Evolutionary conservation across 2,329 filamentous ascomycete species (phyloP).

Genomic region (Fusarium buxicola): DNA sequence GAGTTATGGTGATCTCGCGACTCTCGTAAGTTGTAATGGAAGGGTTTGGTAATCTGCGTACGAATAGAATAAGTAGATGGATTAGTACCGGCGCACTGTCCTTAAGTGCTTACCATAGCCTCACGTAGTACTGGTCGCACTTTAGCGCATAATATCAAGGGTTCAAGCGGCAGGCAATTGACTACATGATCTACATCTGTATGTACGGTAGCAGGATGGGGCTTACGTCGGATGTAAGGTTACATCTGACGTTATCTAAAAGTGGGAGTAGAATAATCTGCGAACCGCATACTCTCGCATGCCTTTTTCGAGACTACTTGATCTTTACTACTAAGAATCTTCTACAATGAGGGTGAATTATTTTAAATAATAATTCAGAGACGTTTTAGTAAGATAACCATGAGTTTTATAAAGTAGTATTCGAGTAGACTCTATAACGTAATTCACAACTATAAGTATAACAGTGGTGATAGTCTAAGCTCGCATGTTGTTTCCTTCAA

Average conservation of each 20-base stretch:
- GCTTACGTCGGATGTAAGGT: slow-evolving; percentile 2
- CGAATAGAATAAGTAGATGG: not conserved
- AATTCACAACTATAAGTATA: not conserved
- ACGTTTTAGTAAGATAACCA: not conserved
- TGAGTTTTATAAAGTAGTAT: not conserved
- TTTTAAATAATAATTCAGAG: not conserved
- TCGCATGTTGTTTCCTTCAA: not conserved
- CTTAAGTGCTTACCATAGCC: not conserved
- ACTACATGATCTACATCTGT: too few relatives aligned
- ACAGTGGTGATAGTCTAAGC: not conserved
- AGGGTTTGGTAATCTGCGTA: not conserved
- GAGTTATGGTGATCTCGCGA: not conserved
- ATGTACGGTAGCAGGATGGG: not conserved
- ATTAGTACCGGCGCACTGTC: not conserved
- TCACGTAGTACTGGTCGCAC: not conserved
- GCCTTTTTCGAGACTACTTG: not conserved
- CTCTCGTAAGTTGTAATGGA: not conserved
- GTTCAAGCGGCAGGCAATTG: not conserved
- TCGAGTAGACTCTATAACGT: not conserved
- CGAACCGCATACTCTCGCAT: not conserved
- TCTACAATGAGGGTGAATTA: not conserved
- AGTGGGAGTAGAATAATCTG: not conserved
- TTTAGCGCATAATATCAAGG: not conserved
- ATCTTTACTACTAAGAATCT: not conserved
- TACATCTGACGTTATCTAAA: not conserved